Percentiles rank a stretch among this genome's conserved stretches.
phyloP scores from a whole-genome alignment of 192 early-diverging fungal genomes.

The Coemansia sp. region DNA sequence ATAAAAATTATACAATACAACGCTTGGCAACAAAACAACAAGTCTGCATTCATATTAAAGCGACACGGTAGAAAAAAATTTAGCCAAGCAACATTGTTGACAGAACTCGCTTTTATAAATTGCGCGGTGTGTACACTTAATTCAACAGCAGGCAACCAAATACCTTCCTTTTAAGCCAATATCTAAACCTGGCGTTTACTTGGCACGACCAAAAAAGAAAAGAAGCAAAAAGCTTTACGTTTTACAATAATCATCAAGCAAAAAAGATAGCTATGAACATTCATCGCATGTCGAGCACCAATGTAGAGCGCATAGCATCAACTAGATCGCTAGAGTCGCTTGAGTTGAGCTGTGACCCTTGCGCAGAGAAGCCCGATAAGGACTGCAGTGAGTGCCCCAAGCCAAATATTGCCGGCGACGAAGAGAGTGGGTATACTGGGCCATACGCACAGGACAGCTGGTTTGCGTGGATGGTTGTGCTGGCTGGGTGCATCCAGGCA shows the following conservation, averaged over 20 bases:
- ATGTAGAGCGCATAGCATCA: neutral
- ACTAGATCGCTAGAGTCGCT: neutral
- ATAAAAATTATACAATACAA: too few species aligned
- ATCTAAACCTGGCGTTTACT: constrained; percentile 4
- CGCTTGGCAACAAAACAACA: too few species aligned
- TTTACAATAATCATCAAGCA: too few species aligned
- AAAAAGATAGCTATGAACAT: neutral
- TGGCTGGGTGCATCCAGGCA: constrained; percentile 38
- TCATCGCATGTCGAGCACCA: neutral
- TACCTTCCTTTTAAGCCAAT: neutral
- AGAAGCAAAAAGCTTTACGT: too few species aligned
- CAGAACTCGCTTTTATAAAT: too few species aligned
- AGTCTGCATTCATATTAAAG: too few species aligned
- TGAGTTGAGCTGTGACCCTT: neutral
- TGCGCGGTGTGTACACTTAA: too few species aligned
- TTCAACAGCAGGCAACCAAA: too few species aligned
- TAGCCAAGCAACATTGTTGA: too few species aligned
- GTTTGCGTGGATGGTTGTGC: constrained; percentile 42
- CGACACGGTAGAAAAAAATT: too few species aligned
- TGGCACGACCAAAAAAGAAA: neutral
- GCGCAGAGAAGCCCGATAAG: neutral
- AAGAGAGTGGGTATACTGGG: neutral
- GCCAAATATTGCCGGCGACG: neutral
- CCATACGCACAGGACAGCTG: constrained; percentile 23
- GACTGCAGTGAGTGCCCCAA: neutral